Conservation (phyloP, 1,284 basidiomycete genomes). For the Fomitopsis palustris region DNA sequence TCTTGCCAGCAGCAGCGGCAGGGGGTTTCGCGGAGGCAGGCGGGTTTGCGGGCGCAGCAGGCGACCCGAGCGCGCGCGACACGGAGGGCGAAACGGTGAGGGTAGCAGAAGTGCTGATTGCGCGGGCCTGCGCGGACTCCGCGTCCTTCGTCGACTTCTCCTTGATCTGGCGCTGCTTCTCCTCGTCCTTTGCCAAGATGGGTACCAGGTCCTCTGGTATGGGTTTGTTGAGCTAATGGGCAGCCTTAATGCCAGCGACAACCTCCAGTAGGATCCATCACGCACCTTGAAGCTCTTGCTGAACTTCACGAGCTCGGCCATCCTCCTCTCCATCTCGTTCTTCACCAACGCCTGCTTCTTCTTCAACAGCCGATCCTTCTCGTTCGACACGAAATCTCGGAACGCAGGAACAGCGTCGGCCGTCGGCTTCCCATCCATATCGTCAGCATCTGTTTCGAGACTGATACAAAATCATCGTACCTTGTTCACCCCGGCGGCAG, state of each 20-base stretch:
- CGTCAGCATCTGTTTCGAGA: background rate
- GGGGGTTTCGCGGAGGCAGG: slow-evolving; percentile 9
- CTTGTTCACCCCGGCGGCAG: slow-evolving; percentile 31
- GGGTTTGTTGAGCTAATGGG: slow-evolving; percentile 80
- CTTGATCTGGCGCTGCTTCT: slow-evolving; percentile 79
- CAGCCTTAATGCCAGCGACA: background rate
- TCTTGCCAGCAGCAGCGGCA: slow-evolving; percentile 15
- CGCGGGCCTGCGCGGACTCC: slow-evolving; percentile 55
- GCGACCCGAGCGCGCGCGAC: slow-evolving; percentile 31
- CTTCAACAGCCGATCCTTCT: slow-evolving; percentile 84
- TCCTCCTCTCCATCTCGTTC: slow-evolving; percentile 89
- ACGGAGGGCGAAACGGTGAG: slow-evolving; percentile 21
- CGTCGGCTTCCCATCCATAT: slow-evolving; percentile 41
- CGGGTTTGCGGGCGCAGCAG: slow-evolving; percentile 20
- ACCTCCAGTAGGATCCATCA: background rate
- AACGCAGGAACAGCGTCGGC: slow-evolving; percentile 76
- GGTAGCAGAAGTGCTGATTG: slow-evolving; percentile 49
- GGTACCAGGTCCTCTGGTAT: slow-evolving; percentile 94
- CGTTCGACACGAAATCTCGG: slow-evolving; percentile 86
- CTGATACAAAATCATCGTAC: slow-evolving; percentile 4
- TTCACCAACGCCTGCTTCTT: slow-evolving; percentile 89
- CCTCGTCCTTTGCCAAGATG: slow-evolving; percentile 87
- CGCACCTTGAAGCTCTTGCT: slow-evolving; percentile 82
- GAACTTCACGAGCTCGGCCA: slow-evolving; percentile 92
- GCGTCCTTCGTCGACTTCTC: slow-evolving; percentile 76